Percentiles rank a stretch among this genome's conserved stretches.
Conservation (phyloP, 345 rosid species). For the Populus euphratica region DNA sequence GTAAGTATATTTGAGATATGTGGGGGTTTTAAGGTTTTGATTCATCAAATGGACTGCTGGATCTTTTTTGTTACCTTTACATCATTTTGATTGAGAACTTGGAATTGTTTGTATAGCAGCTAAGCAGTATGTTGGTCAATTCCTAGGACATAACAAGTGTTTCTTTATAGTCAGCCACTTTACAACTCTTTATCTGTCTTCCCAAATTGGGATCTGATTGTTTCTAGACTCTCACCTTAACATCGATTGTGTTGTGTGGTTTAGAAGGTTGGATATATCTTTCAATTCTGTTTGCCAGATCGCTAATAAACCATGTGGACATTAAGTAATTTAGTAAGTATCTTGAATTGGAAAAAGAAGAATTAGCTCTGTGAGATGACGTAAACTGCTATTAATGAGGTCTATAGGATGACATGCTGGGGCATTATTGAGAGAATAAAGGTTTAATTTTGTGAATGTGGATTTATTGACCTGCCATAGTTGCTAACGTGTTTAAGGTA, state of each 20-base stretch:
- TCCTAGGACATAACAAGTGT: background rate
- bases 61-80: background rate
- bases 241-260: background rate
- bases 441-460: background rate
- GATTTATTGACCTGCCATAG: background rate
- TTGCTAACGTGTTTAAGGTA: background rate
- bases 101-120: background rate
- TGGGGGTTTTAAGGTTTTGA: background rate
- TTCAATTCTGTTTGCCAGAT: background rate
- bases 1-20: conserved; percentile 27
- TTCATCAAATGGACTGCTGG: background rate
- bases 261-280: background rate
- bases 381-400: background rate
- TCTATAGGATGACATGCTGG: background rate
- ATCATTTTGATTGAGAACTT: background rate
- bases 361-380: background rate
- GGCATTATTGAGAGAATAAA: background rate
- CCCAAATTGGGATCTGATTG: background rate
- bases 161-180: background rate
- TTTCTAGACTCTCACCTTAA: background rate
- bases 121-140: background rate
- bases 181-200: background rate
- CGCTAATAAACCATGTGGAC: background rate
- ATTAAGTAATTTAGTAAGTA: background rate
- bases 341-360: background rate